Percentiles rank a stretch among this genome's conserved stretches.
phyloP scores from a whole-genome alignment of 306 rosid species.

The Erythrophleum fordii region DNA sequence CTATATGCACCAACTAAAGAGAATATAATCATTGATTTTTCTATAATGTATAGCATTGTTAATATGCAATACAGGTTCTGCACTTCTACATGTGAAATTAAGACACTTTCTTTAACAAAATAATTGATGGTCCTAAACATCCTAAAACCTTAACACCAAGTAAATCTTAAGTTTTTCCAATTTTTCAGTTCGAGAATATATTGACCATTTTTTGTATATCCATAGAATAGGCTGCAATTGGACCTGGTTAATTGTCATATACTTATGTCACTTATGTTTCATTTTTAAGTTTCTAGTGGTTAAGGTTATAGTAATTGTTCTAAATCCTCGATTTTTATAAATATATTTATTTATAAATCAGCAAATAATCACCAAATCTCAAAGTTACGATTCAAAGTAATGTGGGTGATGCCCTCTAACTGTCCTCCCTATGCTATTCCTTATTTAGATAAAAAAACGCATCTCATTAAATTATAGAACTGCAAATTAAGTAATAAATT shows the following conservation, averaged over 20 bases:
- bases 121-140: background rate
- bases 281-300: background rate
- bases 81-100: background rate
- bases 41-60: background rate
- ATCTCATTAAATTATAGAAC: background rate
- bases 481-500: too few species aligned
- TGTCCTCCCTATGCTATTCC: background rate
- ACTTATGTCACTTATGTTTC: background rate
- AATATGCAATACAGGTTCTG: conserved; percentile 6
- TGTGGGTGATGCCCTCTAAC: too few species aligned
- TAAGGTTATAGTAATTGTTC: background rate
- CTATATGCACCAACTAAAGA: too few species aligned
- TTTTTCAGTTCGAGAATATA: background rate
- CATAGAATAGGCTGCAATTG: background rate
- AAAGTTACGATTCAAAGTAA: conserved; percentile 11
- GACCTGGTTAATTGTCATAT: background rate
- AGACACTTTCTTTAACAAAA: conserved; percentile 6
- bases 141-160: background rate
- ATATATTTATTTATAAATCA: background rate
- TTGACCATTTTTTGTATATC: background rate
- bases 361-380: background rate
- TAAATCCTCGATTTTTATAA: background rate
- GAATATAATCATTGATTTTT: too few species aligned
- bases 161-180: background rate
- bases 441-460: background rate